These are phyloP conservation scores for Cucurbita moschata DNA, from an alignment of 306 rosid species.

Conservation along the genomic window DNA sequence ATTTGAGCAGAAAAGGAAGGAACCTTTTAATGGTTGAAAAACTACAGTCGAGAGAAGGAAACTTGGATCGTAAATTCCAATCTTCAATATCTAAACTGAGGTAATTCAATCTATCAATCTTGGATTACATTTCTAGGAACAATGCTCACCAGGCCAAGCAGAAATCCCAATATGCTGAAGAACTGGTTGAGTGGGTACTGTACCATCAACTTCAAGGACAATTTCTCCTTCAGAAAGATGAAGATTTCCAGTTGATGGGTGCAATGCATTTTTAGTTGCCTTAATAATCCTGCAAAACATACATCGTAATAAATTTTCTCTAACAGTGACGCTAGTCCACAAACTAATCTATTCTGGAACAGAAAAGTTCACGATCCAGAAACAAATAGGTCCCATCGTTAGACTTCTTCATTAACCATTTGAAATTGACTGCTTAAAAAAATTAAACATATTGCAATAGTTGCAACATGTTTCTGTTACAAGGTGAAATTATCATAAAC, in stretches of 20 bases:
- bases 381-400: not conserved
- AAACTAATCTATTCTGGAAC: not conserved
- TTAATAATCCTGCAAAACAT: conserved; percentile 44
- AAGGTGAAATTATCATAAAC: not conserved
- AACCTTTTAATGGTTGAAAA: not conserved
- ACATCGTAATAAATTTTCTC: not conserved
- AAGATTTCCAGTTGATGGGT: conserved; percentile 44
- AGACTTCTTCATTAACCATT: not conserved
- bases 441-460: not conserved
- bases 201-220: conserved; percentile 74
- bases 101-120: not conserved
- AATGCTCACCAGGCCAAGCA: conserved; percentile 81
- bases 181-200: conserved; percentile 85
- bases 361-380: not conserved
- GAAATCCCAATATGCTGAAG: conserved; percentile 83
- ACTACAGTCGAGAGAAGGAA: not conserved
- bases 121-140: not conserved
- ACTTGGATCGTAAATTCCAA: not conserved
- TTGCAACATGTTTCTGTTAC: not conserved
- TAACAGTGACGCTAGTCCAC: not conserved
- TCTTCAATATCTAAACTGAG: not conserved
- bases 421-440: not conserved
- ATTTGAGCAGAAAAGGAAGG: not conserved
- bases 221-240: conserved; percentile 66
- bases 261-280: conserved; percentile 40